Percentiles rank a stretch among this genome's conserved stretches.
Evolutionary conservation across 2,329 filamentous ascomycete genomes (phyloP).

Genomic region (Trichoderma aggressivum): DNA sequence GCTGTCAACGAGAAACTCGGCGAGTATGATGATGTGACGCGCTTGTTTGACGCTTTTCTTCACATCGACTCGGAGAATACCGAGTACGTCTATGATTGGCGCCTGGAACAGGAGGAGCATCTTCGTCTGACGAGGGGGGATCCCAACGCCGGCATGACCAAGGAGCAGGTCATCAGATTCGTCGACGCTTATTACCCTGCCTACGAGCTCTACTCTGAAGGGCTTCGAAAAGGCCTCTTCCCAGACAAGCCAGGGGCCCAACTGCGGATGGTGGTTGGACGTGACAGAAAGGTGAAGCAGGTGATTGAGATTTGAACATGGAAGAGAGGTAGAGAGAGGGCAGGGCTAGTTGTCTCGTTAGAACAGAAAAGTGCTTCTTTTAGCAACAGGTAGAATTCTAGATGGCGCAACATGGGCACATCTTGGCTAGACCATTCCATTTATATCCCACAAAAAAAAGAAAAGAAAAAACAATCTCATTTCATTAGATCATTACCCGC

Average conservation of each 20-base stretch:
- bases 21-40: slow-evolving; percentile 48
- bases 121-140: slow-evolving; percentile 62
- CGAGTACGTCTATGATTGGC: slow-evolving; percentile 79
- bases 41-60: slow-evolving; percentile 52
- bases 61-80: slow-evolving; percentile 68
- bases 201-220: slow-evolving; percentile 66
- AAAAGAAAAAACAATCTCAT: neutral
- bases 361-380: neutral
- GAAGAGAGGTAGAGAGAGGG: neutral
- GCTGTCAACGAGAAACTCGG: slow-evolving; percentile 48
- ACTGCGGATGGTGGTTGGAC: slow-evolving; percentile 59
- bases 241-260: slow-evolving; percentile 49
- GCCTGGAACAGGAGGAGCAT: slow-evolving; percentile 72
- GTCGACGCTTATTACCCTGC: slow-evolving; percentile 67
- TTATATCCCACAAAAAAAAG: neutral
- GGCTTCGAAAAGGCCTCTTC: slow-evolving; percentile 57
- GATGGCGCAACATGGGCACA: neutral
- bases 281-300: slow-evolving; percentile 57
- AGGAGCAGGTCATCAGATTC: slow-evolving; percentile 74
- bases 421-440: neutral
- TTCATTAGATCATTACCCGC: neutral
- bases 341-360: neutral
- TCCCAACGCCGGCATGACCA: slow-evolving; percentile 66
- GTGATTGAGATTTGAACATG: slow-evolving; percentile 38
- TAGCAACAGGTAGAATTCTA: neutral